Percentiles rank a stretch among this genome's conserved stretches.
These are phyloP conservation scores for Balakata baccata DNA, from an alignment of 345 rosid genomes.

Conservation along the genomic window DNA sequence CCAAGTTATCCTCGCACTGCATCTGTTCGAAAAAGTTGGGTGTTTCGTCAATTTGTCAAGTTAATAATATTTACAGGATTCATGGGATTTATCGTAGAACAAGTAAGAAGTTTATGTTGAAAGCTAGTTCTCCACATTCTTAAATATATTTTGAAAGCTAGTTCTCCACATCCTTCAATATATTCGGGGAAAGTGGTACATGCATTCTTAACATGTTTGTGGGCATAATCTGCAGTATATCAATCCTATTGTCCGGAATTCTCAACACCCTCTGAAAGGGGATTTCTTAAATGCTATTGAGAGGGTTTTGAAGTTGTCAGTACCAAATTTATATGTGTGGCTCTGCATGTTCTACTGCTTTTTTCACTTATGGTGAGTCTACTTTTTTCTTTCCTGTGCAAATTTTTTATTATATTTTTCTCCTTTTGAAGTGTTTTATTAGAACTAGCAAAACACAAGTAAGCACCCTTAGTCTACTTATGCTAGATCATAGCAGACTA, in stretches of 20 bases:
- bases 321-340: constrained; percentile 94
- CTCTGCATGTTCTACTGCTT: constrained; percentile 99
- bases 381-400: background rate
- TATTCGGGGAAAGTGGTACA: background rate
- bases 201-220: constrained; percentile 23
- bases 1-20: constrained; percentile 81
- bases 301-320: constrained; percentile 96
- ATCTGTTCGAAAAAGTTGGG: constrained; percentile 80
- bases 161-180: constrained; percentile 13
- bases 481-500: background rate
- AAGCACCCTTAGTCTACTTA: too few relatives aligned
- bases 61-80: constrained; percentile 83
- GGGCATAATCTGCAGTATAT: constrained; percentile 71
- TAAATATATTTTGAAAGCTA: background rate
- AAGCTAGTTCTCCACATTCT: constrained; percentile 14
- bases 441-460: too few relatives aligned
- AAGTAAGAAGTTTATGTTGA: constrained; percentile 43
- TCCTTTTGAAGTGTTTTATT: background rate
- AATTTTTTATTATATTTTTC: background rate
- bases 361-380: constrained; percentile 84
- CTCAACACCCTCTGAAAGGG: constrained; percentile 93
- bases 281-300: constrained; percentile 74
- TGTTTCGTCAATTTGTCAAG: constrained; percentile 77
- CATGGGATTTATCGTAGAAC: constrained; percentile 95
- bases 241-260: constrained; percentile 91